phyloP scores from a whole-genome alignment of 1,284 basidiomycete species.

The Rhodotorula sp. region DNA sequence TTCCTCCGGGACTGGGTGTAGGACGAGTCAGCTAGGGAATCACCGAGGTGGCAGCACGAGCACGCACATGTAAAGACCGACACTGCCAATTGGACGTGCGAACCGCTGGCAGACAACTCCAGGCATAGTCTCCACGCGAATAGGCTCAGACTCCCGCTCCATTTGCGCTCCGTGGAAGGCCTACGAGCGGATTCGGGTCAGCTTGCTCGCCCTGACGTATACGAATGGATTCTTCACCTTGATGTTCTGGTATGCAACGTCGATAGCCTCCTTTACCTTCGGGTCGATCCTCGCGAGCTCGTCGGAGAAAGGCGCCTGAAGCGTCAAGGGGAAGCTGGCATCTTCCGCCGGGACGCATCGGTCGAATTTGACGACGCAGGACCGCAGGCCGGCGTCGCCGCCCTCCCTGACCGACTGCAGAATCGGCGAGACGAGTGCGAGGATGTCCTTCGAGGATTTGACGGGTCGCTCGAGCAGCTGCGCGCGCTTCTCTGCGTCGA shows the following conservation, averaged over 20 bases:
- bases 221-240: constrained; percentile 47
- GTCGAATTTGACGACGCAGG: constrained; percentile 93
- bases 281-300: constrained; percentile 59
- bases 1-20: constrained; percentile 71
- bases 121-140: constrained; percentile 95
- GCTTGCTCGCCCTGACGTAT: background rate
- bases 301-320: constrained; percentile 52
- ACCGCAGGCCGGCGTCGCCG: constrained; percentile 83
- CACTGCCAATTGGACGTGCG: constrained; percentile 86
- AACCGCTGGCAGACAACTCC: constrained; percentile 94
- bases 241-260: constrained; percentile 89
- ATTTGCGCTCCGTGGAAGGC: constrained; percentile 86
- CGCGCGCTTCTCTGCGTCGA: background rate
- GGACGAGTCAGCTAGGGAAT: background rate
- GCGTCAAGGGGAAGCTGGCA: constrained; percentile 53
- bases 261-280: constrained; percentile 74
- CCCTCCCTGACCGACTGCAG: constrained; percentile 78
- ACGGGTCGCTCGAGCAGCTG: constrained; percentile 82
- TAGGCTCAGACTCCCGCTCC: constrained; percentile 59
- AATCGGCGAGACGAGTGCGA: constrained; percentile 91
- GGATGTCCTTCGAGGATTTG: constrained; percentile 90
- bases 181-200: background rate
- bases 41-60: background rate
- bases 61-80: constrained; percentile 82
- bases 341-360: constrained; percentile 66